Base-by-base conservation (phyloP, 768 basidiomycete genomes). In the Termitomyces sp. region DNA sequence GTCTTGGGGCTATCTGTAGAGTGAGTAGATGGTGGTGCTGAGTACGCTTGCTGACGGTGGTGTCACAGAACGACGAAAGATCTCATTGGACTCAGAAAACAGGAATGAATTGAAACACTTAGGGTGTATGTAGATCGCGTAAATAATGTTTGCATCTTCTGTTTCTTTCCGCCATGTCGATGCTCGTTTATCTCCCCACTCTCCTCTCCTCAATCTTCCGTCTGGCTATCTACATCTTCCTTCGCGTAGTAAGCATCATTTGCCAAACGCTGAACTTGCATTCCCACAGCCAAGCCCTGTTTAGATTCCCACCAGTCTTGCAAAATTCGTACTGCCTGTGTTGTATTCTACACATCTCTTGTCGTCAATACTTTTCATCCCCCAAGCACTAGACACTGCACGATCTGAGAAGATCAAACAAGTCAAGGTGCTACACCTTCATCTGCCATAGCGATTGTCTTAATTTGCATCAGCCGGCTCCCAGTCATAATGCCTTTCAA, bases 1-100 rank as follows among this genome's bases (percentile, higher is more conserved):
- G 67, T 90, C 13, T 73, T 85, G 22, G 89, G 90, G 12, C 64
- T 78, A 16, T 74, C 82, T 6, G 74, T 80, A 18, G 81, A 81
- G 86, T 88, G 63, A 54, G 84, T 76, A 22, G 13, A 38, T 22
- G 18, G 18, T n/a, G 47, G 40, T 18, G 7, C 2, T 60, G 8
- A 20, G 28, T 45, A 40, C 10, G 28, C 13, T 50, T 43, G n/a
- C 50, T 47, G 32, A 59, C 48, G 24, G 30, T 52, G n/a, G 6
- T 18, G 14, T 52, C 24, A 33, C 28, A 73, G 72, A 53, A 70
- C 72, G 14, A 74, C 72, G 10, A 74, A 70, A 56, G 72, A 73
- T 54, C 61, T 74, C 35, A 70, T 63, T 44, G 72, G 70, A 13
- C 60, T 73, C 61, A 69, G 60, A 60, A 65, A 69, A 48, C 64